Conservation (phyloP, 2,329 filamentous ascomycete genomes). For the Cyanodermella asteris region DNA sequence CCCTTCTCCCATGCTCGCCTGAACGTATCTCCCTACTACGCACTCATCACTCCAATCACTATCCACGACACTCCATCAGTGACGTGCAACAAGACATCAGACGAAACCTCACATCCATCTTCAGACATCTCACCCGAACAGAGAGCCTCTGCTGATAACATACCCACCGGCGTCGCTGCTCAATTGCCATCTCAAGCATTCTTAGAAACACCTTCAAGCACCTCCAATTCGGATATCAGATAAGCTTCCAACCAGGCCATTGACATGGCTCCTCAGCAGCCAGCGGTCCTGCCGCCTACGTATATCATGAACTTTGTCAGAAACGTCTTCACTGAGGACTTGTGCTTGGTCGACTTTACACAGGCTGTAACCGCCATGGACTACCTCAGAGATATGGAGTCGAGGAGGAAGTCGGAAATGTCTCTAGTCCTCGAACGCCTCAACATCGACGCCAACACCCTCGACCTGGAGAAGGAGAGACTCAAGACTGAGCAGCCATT, state of each 20-base stretch:
- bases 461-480: slow-evolving; percentile 23
- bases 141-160: no score
- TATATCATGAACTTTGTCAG: slow-evolving; percentile 42
- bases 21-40: no score
- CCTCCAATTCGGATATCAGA: slow-evolving; percentile 19
- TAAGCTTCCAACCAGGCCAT: slow-evolving; percentile 31
- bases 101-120: no score
- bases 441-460: slow-evolving; percentile 26
- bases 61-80: no score
- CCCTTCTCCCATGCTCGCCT: no score
- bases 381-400: slow-evolving; percentile 42
- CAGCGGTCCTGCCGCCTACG: slow-evolving; percentile 36
- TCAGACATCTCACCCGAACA: no score
- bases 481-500: slow-evolving; percentile 30
- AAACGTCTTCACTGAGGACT: slow-evolving; percentile 32
- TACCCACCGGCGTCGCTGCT: no score
- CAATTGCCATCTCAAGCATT: slow-evolving; percentile 10
- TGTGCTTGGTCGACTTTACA: slow-evolving; percentile 40
- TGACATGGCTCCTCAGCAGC: slow-evolving; percentile 36
- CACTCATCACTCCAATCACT: no score
- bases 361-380: slow-evolving; percentile 43
- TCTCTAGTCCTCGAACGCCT: slow-evolving; percentile 31
- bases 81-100: no score
- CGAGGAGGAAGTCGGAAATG: slow-evolving; percentile 35
- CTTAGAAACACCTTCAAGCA: slow-evolving; percentile 12